Percentiles rank a stretch among this genome's conserved stretches.
phyloP scores from a whole-genome alignment of 257 asterid species.

The Salvia hispanica region DNA sequence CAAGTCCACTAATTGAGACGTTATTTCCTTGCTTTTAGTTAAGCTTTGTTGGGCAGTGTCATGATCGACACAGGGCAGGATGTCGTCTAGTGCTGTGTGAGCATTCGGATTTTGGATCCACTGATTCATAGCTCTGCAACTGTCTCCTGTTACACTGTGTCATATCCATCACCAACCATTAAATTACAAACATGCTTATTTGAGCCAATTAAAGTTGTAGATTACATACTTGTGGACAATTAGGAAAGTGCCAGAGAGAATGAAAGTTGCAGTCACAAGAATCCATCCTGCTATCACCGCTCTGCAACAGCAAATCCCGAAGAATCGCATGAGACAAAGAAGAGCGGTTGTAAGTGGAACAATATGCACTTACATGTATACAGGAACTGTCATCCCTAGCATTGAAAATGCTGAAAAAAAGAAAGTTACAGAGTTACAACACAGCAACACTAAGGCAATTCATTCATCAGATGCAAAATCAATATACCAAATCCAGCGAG shows the following conservation, averaged over 20 bases:
- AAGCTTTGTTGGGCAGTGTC: conserved; percentile 76
- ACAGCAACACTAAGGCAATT: not conserved
- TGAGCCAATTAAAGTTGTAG: no score
- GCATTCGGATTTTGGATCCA: conserved; percentile 85
- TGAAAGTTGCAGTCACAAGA: conserved; percentile 80
- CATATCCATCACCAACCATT: no score
- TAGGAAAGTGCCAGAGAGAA: conserved; percentile 80
- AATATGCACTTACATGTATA: conserved; percentile 68
- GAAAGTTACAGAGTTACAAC: conserved; percentile 2
- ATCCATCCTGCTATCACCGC: conserved; percentile 84
- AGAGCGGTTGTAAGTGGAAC: not conserved
- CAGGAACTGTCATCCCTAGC: conserved; percentile 68
- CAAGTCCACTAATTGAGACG: conserved; percentile 63
- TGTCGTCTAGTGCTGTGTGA: conserved; percentile 81
- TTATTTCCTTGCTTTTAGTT: conserved; percentile 63
- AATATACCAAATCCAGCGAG: conserved; percentile 63
- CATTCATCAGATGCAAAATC: conserved; percentile 12
- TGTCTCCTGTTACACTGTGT: conserved; percentile 69
- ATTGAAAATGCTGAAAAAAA: conserved; percentile 64
- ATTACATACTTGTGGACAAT: conserved; percentile 74
- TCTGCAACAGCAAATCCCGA: conserved; percentile 48
- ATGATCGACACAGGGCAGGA: conserved; percentile 79
- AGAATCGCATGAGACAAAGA: not conserved
- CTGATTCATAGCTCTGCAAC: conserved; percentile 84
- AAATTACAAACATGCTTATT: not conserved